Conservation (phyloP, 2,329 filamentous ascomycete genomes). For the Fusarium pininemorale region DNA sequence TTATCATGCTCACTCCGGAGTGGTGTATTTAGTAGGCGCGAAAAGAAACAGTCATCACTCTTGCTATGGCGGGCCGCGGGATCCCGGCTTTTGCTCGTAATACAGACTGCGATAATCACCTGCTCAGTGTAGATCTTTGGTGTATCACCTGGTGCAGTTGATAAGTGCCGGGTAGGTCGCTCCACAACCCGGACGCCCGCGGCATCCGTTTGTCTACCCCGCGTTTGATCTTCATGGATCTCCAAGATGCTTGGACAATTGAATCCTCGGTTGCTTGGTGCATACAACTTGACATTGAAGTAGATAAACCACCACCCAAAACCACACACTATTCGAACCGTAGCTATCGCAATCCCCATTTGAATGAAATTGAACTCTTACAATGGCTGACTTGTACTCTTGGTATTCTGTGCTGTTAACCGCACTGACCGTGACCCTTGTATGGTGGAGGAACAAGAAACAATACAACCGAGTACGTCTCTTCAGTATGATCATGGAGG, state of each 20-base stretch:
- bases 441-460: neutral
- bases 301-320: too few species aligned
- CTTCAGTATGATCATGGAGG: too few species aligned
- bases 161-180: neutral
- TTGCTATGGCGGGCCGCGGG: neutral
- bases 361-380: accelerated
- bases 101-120: accelerated
- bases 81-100: neutral
- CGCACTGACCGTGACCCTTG: neutral
- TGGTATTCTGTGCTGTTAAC: neutral
- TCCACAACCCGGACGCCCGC: neutral
- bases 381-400: neutral
- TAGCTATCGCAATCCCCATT: neutral
- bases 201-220: neutral
- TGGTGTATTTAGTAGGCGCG: too few species aligned
- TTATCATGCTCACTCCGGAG: neutral
- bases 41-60: too few species aligned
- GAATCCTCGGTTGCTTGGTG: neutral
- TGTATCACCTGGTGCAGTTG: too few species aligned
- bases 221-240: neutral
- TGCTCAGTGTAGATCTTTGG: accelerated
- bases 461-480: neutral
- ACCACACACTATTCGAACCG: too few species aligned
- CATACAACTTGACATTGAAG: neutral
- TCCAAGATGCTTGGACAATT: accelerated